Conservation (phyloP, 1,284 basidiomycete species). For the Rhodofomes roseus region DNA sequence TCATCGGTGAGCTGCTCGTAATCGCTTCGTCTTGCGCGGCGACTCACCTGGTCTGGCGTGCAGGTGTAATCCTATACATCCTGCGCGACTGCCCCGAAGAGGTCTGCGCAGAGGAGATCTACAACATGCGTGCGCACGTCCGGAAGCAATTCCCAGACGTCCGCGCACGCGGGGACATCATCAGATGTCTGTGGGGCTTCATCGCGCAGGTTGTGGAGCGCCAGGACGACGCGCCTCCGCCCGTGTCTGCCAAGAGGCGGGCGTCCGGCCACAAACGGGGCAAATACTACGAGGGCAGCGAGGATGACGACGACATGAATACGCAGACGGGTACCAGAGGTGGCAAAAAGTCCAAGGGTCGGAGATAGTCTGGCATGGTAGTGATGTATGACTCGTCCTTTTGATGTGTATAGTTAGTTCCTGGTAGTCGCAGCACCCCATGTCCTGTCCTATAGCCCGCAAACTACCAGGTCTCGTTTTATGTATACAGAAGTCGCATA, state of each 20-base stretch:
- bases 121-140: constrained; percentile 48
- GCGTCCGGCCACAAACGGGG: constrained; percentile 6
- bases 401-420: too few species aligned
- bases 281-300: constrained; percentile 7
- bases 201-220: constrained; percentile 35
- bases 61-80: constrained; percentile 57
- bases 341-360: neutral
- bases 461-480: too few species aligned
- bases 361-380: neutral
- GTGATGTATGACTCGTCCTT: neutral
- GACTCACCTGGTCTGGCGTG: neutral
- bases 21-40: neutral
- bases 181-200: constrained; percentile 52
- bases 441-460: too few species aligned
- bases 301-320: constrained; percentile 16
- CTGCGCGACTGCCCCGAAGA: constrained; percentile 37
- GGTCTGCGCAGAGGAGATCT: constrained; percentile 48
- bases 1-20: constrained; percentile 51
- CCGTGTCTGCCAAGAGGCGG: neutral
- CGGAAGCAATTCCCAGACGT: constrained; percentile 54
- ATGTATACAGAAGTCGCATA: neutral
- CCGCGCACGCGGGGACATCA: constrained; percentile 52
- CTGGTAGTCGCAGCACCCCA: too few species aligned
- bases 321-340: neutral
- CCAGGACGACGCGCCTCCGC: constrained; percentile 2